Conservation (phyloP, 2,329 filamentous ascomycete genomes). For the Chaetomium olivaceum region DNA sequence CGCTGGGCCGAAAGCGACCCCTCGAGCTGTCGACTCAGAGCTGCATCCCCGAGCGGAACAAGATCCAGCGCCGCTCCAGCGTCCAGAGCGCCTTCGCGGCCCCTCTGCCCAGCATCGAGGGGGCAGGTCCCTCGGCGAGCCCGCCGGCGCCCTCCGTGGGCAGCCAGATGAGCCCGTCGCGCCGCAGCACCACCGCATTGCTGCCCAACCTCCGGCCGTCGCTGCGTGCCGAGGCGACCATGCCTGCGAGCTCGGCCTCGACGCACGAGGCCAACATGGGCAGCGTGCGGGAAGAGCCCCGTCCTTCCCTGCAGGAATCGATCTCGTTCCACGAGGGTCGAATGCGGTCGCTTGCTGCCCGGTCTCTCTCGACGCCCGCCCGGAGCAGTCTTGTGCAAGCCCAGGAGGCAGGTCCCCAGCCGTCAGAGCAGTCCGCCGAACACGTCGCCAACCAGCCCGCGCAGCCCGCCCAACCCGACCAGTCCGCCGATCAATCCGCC, state of each 20-base stretch:
- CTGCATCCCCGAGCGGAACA: slow-evolving; percentile 6
- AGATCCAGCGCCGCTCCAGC: slow-evolving; percentile 15
- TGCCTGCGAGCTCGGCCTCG: slow-evolving; percentile 6
- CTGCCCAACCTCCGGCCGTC: slow-evolving; percentile 3
- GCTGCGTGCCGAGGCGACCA: neutral
- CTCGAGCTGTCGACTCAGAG: slow-evolving; percentile 1
- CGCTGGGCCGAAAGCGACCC: slow-evolving; percentile 8
- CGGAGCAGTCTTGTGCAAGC: neutral
- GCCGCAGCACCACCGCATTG: slow-evolving; percentile 14
- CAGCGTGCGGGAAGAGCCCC: slow-evolving; percentile 6
- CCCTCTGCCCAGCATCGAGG: neutral
- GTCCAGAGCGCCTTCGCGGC: neutral
- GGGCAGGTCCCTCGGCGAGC: neutral
- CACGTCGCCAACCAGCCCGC: neutral
- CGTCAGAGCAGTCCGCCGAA: neutral
- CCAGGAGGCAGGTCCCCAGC: neutral
- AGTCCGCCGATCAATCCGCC: neutral
- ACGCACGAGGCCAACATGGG: slow-evolving; percentile 21
- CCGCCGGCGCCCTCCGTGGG: slow-evolving; percentile 3
- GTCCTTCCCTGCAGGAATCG: slow-evolving; percentile 31
- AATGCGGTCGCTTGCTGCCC: neutral
- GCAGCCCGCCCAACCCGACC: neutral
- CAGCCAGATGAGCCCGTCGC: slow-evolving; percentile 7
- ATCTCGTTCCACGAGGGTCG: slow-evolving; percentile 20
- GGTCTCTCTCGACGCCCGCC: neutral